Base-by-base conservation (phyloP, 495 filamentous ascomycete genomes). In the Friedmanniomyces simplex region DNA sequence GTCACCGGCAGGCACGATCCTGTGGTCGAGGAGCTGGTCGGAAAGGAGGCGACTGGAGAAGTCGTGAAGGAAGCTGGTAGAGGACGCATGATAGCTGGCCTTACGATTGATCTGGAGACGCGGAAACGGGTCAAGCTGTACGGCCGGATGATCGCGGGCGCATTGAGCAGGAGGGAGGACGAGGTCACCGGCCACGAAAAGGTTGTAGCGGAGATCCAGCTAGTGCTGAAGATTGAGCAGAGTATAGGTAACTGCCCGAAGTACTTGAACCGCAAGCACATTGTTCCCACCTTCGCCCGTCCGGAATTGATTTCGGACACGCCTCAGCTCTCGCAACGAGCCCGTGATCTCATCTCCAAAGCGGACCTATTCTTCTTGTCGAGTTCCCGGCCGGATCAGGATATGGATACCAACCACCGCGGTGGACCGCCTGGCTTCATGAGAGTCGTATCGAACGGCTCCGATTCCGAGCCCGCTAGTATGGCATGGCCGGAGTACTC, bases 341-440 rank as follows among this genome's bases (percentile, higher is more conserved):
- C 85, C 12, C 49, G 87, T 10, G 66, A 73, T 5, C 66, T 91
- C 4, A 68, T 95, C 13, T 67, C 60, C 11, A 79, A 82, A 59
- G 79, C 86, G 20, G 89, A 91, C 65, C 71, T 86, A 32, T 83
- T 95, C 60, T 93, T 95, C 68, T 72, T 93, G 18, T 83, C 85
- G 25, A 82, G 80, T 36, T 78, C 76, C 13, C 74, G 84, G 59
- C 75, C 77, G n/a, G 65, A 65, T 13, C 64, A 67, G 21, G 83
- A 81, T 61, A 91, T 95, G 88, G 88, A 91, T 66, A 86, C 83
- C n/a, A 93, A 93, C 65, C 81, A 86, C 59, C 79, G 89, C 24
- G 88, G 89, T 37, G 88, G 88, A 0, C 76, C 85, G 4, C 73
- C 76, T 20, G 89, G 88, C 1, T 90, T 91, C 68, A 72, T 89